Evolutionary conservation across 495 filamentous ascomycete species (phyloP).

Genomic region (Xeromyces bisporus): DNA sequence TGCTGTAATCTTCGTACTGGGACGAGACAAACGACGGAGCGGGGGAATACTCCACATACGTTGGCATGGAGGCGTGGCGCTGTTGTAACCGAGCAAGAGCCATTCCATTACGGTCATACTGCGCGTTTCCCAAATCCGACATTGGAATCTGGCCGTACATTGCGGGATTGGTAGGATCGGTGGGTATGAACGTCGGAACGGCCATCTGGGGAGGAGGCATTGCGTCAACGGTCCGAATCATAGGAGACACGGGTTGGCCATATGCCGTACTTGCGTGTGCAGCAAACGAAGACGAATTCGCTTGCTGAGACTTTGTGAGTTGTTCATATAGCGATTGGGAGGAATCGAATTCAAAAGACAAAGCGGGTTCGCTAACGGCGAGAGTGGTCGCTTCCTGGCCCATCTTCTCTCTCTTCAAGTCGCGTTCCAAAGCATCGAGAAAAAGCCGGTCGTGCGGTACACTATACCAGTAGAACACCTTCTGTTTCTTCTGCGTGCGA

Average conservation of each 20-base stretch:
- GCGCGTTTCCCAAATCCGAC: slow-evolving; percentile 52
- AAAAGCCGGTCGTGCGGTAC: slow-evolving; percentile 96
- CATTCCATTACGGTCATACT: slow-evolving; percentile 85
- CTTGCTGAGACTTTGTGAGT: slow-evolving; percentile 97
- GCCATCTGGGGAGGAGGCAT: slow-evolving; percentile 65
- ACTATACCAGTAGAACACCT: slow-evolving; percentile 99
- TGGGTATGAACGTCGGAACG: slow-evolving; percentile 54
- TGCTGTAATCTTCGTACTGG: slow-evolving; percentile 93
- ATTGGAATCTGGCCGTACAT: slow-evolving; percentile 52
- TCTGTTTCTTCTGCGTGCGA: slow-evolving; percentile 98
- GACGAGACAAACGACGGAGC: slow-evolving; percentile 96
- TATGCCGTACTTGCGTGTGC: slow-evolving; percentile 63
- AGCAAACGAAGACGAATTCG: slow-evolving; percentile 89
- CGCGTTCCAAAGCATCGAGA: slow-evolving; percentile 89
- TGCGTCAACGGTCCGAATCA: slow-evolving; percentile 76
- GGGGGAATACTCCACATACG: slow-evolving; percentile 94
- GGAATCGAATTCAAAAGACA: slow-evolving; percentile 98
- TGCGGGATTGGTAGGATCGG: slow-evolving; percentile 62
- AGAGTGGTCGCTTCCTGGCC: slow-evolving; percentile 92
- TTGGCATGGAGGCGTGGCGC: slow-evolving; percentile 91
- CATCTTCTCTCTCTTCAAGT: slow-evolving; percentile 98
- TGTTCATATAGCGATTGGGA: slow-evolving; percentile 98
- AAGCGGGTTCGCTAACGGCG: slow-evolving; percentile 85
- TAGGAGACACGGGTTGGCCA: slow-evolving; percentile 67
- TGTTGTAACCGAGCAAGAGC: slow-evolving; percentile 67